Base-by-base conservation (phyloP, 495 filamentous ascomycete species). In the Xylaria acuta region DNA sequence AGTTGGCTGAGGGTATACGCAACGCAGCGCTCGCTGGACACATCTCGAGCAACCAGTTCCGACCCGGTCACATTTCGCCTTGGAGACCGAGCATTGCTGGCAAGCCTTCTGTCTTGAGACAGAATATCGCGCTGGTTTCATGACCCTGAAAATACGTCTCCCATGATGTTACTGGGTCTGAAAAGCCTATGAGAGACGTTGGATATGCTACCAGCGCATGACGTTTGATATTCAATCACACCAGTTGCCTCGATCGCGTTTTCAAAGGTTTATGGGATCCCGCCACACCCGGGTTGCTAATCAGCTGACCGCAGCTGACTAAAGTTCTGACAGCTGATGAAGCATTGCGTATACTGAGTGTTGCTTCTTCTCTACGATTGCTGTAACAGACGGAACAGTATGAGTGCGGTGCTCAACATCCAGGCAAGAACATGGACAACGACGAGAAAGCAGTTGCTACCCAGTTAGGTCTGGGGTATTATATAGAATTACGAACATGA, bases 101-200 rank as follows among this genome's bases (percentile, higher is more conserved):
- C 84, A 86, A 36, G 81, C 78, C 70, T 85, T 86, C 66, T 84
- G 81, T 25, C 84, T 78, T 5, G 84, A 84, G 41, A 73, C 74
- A 32, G 83, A 75, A 64, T 84, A 85, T 66, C 82, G 80, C 53
- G 78, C 68, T 12, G 75, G 51, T 47, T 77, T 80, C 81, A 83
- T 84, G 62, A 43, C 65, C 36, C n/a, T 38, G 6, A 32, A 12
- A 14, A 27, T 20, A 30, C 22, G 22, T 67, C 47, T 18, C 49
- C 65, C 65, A 67, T 54, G 32, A 11, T 30, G 6, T 51, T 67
- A 0, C 1, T 36, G 18, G 20, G 8, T 27, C 7, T 22, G 3
- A 16, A 5, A 36, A 38, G 30, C 45, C 27, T 30, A 20, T 14
- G 12, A 14, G 64, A 16, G 27, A 22, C 22, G 9, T 20, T 38